Evolutionary conservation across 768 basidiomycete species (phyloP), one percentile per base, ranked within the genome.

Genomic region (Trametes maxima): DNA sequence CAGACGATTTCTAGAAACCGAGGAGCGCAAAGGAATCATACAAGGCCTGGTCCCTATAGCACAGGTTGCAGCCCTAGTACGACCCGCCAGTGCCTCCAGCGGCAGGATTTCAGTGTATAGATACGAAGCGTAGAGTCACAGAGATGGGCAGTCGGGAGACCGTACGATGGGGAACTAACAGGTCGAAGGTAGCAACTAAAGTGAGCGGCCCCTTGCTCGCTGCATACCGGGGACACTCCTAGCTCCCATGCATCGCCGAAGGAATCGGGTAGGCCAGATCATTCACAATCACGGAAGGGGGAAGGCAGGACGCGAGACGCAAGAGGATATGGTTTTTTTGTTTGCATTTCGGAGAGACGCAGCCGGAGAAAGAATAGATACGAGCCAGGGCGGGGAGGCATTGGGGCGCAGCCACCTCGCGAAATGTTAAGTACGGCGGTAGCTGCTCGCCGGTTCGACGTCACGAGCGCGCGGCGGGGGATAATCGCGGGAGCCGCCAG

Each of bases 401-500:
- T 12, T 33, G 28, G 11, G 33, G 25, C 40, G 54, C 44, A 55
- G 28, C 39, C 49, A 2, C n/a, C 28, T 47, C 28, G 49, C 22
- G 25, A 33, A 14, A 22, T 7, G 39, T 60, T 49, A 72, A 47
- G 64, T 59, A 50, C 71, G 65, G 57, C 71, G 65, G 61, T 70
- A 72, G 55, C 69, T 67, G 57, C 68, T 54, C 21, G 72, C 75
- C 36, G 72, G 68, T 42, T 73, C 77, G 19, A 70, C 72, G 37
- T 73, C 74, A 40, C 77, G 77, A 51, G 68, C 37, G 57, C 70
- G 65, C 33, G 73, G 70, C 39, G 73, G 67, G 51, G 75, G 68
- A 62, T 80, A 80, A 67, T 80, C 79, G 60, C 80, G 72, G 57
- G 63, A 52, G 59, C 74, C 71, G 13, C 69, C 69, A 50, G 68